Percentiles rank a stretch among this genome's conserved stretches.
These are phyloP conservation scores for Pontederia crassipes DNA, from an alignment of 176 grass and related monocot species.

Conservation along the genomic window DNA sequence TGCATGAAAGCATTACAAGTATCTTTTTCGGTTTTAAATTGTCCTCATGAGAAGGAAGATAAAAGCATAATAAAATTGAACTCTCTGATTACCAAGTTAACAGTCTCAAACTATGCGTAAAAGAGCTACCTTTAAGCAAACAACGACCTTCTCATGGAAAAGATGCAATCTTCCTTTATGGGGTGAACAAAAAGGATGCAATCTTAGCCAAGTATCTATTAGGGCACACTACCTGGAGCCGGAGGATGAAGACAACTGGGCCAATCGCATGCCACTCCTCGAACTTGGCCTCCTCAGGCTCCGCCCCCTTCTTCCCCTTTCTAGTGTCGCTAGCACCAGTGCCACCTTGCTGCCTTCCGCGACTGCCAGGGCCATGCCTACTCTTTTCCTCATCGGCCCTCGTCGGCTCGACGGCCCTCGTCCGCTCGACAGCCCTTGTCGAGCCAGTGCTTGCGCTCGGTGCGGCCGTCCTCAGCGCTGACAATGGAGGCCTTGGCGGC, in stretches of 20 bases:
- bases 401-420: slow-evolving; percentile 39
- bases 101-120: too few species aligned
- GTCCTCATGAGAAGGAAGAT: too few species aligned
- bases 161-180: too few species aligned
- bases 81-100: too few species aligned
- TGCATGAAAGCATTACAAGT: too few species aligned
- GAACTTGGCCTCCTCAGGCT: slow-evolving; percentile 40
- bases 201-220: too few species aligned
- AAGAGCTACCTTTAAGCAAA: too few species aligned
- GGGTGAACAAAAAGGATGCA: too few species aligned
- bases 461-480: slow-evolving; percentile 47
- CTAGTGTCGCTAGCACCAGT: slow-evolving; percentile 19
- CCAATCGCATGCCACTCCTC: slow-evolving; percentile 31
- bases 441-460: slow-evolving; percentile 70
- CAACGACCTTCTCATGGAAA: too few species aligned
- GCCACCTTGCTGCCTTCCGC: slow-evolving; percentile 18
- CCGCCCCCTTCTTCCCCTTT: slow-evolving; percentile 13
- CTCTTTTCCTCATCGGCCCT: slow-evolving; percentile 32
- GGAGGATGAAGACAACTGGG: neutral
- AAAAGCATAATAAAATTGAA: too few species aligned
- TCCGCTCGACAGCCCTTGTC: slow-evolving; percentile 54
- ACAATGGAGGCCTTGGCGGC: slow-evolving; percentile 37
- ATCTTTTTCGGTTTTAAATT: too few species aligned
- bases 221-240: too few species aligned
- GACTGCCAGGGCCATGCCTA: slow-evolving; percentile 45